These are phyloP conservation scores for Pseudogymnoascus sp. DNA, from an alignment of 2,329 filamentous ascomycete species.

Conservation along the genomic window DNA sequence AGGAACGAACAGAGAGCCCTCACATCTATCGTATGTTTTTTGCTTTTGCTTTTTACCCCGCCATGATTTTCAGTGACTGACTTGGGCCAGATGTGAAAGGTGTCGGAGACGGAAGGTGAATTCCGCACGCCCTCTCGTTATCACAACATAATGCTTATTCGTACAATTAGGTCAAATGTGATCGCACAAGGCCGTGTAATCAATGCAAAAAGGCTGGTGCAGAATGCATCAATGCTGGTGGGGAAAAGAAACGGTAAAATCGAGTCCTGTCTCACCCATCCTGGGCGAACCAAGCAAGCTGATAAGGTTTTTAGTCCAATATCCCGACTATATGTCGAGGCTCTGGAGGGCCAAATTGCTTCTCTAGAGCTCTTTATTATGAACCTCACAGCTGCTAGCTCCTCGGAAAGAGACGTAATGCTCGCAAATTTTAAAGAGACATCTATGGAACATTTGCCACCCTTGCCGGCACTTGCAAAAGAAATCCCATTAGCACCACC, in stretches of 20 bases:
- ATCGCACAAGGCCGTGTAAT: constrained; percentile 41
- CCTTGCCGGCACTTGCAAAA: not conserved
- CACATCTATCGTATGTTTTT: constrained; percentile 4
- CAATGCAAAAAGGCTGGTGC: constrained; percentile 37
- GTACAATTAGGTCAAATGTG: constrained; percentile 43
- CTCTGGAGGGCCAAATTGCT: constrained; percentile 38
- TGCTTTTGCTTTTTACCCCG: not conserved
- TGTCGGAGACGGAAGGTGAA: constrained; percentile 37
- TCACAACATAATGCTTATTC: constrained; percentile 8
- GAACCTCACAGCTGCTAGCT: constrained; percentile 35
- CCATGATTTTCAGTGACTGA: not conserved
- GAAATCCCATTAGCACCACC: constrained; percentile 10
- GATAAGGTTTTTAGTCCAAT: constrained; percentile 30
- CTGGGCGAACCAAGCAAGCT: not conserved
- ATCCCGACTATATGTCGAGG: constrained; percentile 38
- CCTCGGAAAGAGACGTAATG: constrained; percentile 33
- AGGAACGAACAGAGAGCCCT: constrained; percentile 2
- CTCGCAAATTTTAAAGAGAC: constrained; percentile 30
- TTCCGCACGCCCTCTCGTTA: not conserved
- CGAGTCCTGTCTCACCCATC: not conserved
- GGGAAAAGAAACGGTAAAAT: constrained; percentile 35
- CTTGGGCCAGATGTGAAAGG: constrained; percentile 32
- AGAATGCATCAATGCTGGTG: constrained; percentile 33
- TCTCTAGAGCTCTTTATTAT: constrained; percentile 38
- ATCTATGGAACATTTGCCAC: constrained; percentile 13